These are phyloP conservation scores for Dissophora ornata DNA, from an alignment of 192 early-diverging fungal genomes.

Conservation along the genomic window DNA sequence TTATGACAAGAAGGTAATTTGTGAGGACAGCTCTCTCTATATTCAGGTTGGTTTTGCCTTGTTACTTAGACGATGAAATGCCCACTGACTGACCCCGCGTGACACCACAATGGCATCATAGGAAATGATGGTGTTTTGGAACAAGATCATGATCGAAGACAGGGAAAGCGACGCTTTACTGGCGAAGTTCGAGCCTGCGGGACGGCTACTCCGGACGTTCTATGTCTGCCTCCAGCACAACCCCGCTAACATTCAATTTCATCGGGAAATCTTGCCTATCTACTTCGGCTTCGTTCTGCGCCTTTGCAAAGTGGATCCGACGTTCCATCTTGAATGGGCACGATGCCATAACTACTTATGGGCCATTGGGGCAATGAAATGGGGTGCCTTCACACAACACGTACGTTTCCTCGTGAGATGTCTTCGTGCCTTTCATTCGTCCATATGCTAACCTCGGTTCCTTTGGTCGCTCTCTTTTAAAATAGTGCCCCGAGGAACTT, in stretches of 20 bases:
- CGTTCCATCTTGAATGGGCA: constrained; percentile 38
- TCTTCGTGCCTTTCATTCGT: no score
- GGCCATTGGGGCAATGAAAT: constrained; percentile 52
- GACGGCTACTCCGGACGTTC: constrained; percentile 18
- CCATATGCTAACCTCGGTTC: background rate
- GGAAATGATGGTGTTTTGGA: constrained; percentile 53
- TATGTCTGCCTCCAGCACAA: constrained; percentile 44
- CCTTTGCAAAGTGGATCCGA: constrained; percentile 1
- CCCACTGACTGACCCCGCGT: no score
- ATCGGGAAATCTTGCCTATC: constrained; percentile 39
- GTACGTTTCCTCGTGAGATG: constrained; percentile 16
- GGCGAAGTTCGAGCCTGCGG: constrained; percentile 10
- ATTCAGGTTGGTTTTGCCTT: no score
- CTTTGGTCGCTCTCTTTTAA: background rate
- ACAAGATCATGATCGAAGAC: constrained; percentile 33
- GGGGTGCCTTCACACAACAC: constrained; percentile 44
- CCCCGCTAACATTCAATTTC: constrained; percentile 34
- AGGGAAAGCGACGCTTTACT: constrained; percentile 17
- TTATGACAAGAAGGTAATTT: constrained; percentile 52
- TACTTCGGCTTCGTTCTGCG: constrained; percentile 49
- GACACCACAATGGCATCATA: no score
- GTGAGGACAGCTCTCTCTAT: no score
- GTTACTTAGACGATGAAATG: no score
- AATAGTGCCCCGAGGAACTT: constrained; percentile 39
- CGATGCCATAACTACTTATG: constrained; percentile 45